These are phyloP conservation scores for Linnemannia zychae DNA, from an alignment of 192 early-diverging fungal species.

Conservation along the genomic window DNA sequence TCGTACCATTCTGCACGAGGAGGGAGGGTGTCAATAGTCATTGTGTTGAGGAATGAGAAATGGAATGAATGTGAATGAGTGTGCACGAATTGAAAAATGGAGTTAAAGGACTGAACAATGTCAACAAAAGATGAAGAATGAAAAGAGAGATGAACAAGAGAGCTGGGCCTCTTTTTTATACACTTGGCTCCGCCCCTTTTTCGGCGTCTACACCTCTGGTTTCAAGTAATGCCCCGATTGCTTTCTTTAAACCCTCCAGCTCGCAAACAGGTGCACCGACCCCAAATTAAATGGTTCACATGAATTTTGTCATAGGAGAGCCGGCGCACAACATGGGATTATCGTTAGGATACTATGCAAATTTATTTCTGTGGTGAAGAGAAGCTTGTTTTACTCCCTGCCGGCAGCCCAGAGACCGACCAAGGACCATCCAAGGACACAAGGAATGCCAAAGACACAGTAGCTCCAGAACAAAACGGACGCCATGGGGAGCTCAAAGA, in stretches of 20 bases:
- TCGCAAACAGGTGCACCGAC: too few species aligned
- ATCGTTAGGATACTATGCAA: background rate
- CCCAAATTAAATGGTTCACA: too few species aligned
- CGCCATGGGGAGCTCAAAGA: conserved; percentile 78
- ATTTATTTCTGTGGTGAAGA: background rate
- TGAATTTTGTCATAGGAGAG: too few species aligned
- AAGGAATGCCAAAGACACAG: conserved; percentile 57
- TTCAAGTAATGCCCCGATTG: background rate
- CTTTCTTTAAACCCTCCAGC: too few species aligned
- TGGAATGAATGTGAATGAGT: background rate
- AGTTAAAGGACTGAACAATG: too few species aligned
- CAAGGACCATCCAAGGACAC: conserved; percentile 25
- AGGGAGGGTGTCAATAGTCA: background rate
- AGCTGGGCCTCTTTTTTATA: background rate
- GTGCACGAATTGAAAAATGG: background rate
- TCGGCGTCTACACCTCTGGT: too few species aligned
- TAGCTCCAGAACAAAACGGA: conserved; percentile 80
- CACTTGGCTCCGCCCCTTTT: background rate
- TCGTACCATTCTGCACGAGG: conserved; percentile 14
- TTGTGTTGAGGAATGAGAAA: background rate
- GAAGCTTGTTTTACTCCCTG: background rate
- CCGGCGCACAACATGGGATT: background rate
- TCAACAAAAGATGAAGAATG: too few species aligned
- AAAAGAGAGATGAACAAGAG: background rate
- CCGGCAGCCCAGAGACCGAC: conserved; percentile 29